These are phyloP conservation scores for Haplosporangium gracile DNA, from an alignment of 192 early-diverging fungal species.

Conservation along the genomic window DNA sequence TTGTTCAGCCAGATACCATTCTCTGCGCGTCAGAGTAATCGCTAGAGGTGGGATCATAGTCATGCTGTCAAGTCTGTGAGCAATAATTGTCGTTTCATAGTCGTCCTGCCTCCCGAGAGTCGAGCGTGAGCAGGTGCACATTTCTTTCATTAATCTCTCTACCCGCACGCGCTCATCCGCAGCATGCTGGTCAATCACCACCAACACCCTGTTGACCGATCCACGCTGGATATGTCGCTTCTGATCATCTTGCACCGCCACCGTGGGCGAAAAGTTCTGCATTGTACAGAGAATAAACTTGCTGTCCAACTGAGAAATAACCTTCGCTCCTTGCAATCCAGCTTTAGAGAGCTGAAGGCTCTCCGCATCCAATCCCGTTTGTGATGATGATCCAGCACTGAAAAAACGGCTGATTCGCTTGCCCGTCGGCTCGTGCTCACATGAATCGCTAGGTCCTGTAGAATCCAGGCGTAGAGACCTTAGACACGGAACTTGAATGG, in stretches of 20 bases:
- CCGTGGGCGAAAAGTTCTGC: background rate
- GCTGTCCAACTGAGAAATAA: constrained; percentile 75
- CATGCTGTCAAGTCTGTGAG: constrained; percentile 52
- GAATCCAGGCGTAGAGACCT: background rate
- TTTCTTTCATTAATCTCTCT: constrained; percentile 64
- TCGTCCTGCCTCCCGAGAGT: background rate
- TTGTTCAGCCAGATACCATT: constrained; percentile 40
- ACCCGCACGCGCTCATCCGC: constrained; percentile 81
- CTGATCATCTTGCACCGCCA: background rate
- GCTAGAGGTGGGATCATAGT: constrained; percentile 58
- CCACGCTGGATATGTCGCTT: background rate
- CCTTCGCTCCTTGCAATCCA: constrained; percentile 54
- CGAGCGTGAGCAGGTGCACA: constrained; percentile 26
- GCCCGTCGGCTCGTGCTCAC: background rate
- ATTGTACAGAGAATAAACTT: constrained; percentile 74
- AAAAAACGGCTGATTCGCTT: constrained; percentile 47
- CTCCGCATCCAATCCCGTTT: constrained; percentile 14
- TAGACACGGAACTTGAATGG: constrained; percentile 36
- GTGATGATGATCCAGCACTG: background rate
- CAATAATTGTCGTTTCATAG: background rate
- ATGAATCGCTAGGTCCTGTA: background rate
- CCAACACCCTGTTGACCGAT: constrained; percentile 34
- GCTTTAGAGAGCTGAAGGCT: constrained; percentile 57
- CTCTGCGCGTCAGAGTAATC: constrained; percentile 55
- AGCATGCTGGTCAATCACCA: constrained; percentile 85